A percentile compares a stretch with the other conserved stretches of the same genome.
Conservation (phyloP, 2,329 filamentous ascomycete species). For the Diaporthe sp. region DNA sequence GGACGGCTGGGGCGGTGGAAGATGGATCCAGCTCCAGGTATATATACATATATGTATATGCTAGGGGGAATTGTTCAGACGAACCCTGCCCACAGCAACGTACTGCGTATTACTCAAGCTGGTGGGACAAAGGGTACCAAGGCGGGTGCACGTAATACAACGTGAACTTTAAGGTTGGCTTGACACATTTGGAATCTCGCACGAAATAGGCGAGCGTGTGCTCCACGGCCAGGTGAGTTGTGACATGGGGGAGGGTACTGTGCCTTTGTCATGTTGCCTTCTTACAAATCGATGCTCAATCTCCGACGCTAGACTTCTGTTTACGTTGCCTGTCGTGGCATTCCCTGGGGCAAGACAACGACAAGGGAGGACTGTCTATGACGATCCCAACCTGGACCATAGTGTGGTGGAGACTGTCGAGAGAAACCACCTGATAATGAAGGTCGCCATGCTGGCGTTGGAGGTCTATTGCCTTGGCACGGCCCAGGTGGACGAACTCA, state of each 20-base stretch:
- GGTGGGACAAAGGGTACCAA: slow-evolving; percentile 19
- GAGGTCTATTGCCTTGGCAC: slow-evolving; percentile 11
- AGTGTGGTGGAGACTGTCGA: slow-evolving; percentile 22
- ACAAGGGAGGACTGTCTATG: slow-evolving; percentile 19
- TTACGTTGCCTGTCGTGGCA: neutral
- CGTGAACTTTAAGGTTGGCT: slow-evolving; percentile 23
- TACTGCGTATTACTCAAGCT: neutral
- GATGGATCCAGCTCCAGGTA: neutral
- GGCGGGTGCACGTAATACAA: slow-evolving; percentile 4
- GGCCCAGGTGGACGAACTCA: slow-evolving; percentile 17
- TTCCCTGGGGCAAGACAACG: neutral
- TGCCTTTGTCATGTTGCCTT: slow-evolving; percentile 16
- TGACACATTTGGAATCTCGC: slow-evolving; percentile 25
- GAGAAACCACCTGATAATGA: slow-evolving; percentile 9
- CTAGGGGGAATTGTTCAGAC: slow-evolving; percentile 6
- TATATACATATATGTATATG: slow-evolving; percentile 14
- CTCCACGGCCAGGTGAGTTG: neutral
- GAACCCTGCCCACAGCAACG: neutral
- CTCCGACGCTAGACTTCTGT: slow-evolving; percentile 9
- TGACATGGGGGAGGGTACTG: neutral
- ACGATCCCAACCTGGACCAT: slow-evolving; percentile 4
- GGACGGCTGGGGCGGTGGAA: neutral
- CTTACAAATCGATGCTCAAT: slow-evolving; percentile 27
- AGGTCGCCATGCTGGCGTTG: slow-evolving; percentile 12
- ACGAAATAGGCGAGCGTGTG: slow-evolving; percentile 14